A percentile compares a stretch with the other conserved stretches of the same genome.
phyloP scores from a whole-genome alignment of 768 basidiomycete genomes.

The Mycena haematopus region DNA sequence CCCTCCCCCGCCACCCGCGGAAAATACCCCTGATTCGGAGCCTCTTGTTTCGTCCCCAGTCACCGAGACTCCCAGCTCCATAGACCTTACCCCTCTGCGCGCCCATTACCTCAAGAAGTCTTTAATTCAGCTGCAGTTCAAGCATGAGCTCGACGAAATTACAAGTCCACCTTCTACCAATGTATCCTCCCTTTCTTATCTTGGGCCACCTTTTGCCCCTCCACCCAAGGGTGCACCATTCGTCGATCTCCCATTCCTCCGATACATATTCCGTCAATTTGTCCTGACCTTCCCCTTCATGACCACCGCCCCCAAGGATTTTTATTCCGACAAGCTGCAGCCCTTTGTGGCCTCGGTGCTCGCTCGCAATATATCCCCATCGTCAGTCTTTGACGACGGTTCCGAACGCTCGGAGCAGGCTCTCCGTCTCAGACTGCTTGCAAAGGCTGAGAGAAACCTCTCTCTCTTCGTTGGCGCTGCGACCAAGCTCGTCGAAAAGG shows the following conservation, averaged over 20 bases:
- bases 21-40: neutral
- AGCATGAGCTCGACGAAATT: constrained; percentile 75
- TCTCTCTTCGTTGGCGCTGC: constrained; percentile 83
- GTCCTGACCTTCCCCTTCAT: constrained; percentile 96
- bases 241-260: constrained; percentile 85
- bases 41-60: constrained; percentile 24
- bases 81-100: constrained; percentile 79
- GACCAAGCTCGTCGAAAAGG: constrained; percentile 80
- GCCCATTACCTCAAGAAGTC: constrained; percentile 99
- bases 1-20: neutral
- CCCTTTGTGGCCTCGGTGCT: constrained; percentile 88
- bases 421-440: constrained; percentile 70
- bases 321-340: constrained; percentile 94
- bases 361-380: constrained; percentile 75
- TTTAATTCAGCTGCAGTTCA: constrained; percentile 86
- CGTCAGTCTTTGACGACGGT: constrained; percentile 64
- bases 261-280: constrained; percentile 91
- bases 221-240: constrained; percentile 62
- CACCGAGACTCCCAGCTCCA: constrained; percentile 18
- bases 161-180: constrained; percentile 54
- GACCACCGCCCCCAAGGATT: constrained; percentile 84
- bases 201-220: constrained; percentile 87
- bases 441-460: constrained; percentile 85
- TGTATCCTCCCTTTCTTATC: constrained; percentile 77
- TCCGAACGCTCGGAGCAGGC: constrained; percentile 58